A percentile compares a stretch with the other conserved stretches of the same genome.
phyloP scores from a whole-genome alignment of 257 asterid genomes.

The Solanum gandarillasii region DNA sequence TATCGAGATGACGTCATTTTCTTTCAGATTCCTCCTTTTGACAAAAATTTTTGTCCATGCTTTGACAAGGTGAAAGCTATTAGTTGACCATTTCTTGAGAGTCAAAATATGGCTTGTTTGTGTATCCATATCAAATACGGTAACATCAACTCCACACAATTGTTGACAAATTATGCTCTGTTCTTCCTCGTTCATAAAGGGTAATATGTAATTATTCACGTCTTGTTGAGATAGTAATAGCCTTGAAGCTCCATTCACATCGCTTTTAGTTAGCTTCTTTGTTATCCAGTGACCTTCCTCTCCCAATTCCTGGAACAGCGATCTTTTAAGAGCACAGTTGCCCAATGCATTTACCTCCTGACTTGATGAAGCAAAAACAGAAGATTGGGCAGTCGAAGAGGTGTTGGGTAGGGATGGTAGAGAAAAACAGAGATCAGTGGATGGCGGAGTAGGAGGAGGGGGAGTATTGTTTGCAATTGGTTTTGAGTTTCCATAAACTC shows the following conservation, averaged over 20 bases:
- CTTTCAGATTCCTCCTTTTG: neutral
- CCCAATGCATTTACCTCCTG: neutral
- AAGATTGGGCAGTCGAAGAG: too few species aligned
- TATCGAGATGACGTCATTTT: neutral
- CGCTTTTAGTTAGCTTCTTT: neutral
- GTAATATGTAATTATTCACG: neutral
- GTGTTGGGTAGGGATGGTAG: neutral
- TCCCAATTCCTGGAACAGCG: too few species aligned
- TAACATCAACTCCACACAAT: too few species aligned
- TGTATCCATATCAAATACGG: neutral
- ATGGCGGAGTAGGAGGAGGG: neutral
- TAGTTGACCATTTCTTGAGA: neutral
- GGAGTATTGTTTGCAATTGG: too few species aligned
- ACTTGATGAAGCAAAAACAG: too few species aligned
- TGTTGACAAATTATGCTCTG: neutral
- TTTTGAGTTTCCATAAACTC: too few species aligned
- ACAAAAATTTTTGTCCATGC: neutral
- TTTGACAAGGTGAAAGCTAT: neutral
- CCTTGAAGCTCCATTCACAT: neutral
- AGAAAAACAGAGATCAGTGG: neutral
- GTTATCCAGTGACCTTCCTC: neutral
- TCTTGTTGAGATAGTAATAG: neutral
- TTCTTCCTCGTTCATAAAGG: neutral
- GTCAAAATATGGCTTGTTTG: neutral
- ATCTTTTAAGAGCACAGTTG: neutral